Evolutionary conservation across 2,329 filamentous ascomycete genomes (phyloP).

Genomic region (Xylaria sp.): DNA sequence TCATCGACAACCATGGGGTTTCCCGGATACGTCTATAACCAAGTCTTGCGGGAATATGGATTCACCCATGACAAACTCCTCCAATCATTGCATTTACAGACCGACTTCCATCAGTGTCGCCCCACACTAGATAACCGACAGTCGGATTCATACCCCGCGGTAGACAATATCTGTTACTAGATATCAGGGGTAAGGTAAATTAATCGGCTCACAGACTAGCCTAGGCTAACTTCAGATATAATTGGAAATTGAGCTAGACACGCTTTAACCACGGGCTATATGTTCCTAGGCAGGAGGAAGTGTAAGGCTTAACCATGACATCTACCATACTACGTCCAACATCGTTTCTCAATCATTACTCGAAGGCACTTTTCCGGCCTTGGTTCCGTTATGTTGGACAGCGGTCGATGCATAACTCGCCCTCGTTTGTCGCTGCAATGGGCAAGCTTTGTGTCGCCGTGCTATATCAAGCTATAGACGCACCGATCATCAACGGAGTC

Average conservation of each 20-base stretch:
- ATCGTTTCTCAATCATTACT: not conserved
- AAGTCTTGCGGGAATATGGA: not conserved
- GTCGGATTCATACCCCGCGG: not conserved
- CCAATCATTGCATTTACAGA: slow-evolving; percentile 14
- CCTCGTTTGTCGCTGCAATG: not conserved
- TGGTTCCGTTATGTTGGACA: too few species aligned
- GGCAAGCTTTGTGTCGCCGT: not conserved
- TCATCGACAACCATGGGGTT: not conserved
- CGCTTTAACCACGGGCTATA: too few species aligned
- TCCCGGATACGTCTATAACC: not conserved
- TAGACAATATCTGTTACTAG: not conserved
- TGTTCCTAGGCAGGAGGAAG: too few species aligned
- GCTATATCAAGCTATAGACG: not conserved
- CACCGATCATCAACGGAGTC: not conserved
- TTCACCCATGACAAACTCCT: not conserved
- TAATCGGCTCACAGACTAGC: too few species aligned
- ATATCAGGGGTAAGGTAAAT: not conserved
- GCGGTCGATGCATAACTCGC: not conserved
- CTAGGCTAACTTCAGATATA: too few species aligned
- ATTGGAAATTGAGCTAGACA: too few species aligned
- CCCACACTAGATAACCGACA: too few species aligned
- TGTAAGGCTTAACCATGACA: not conserved
- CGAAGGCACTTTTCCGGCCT: not conserved
- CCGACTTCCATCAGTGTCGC: slow-evolving; percentile 11
- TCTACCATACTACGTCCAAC: not conserved